Evolutionary conservation across 2,329 filamentous ascomycete species (phyloP), one percentile per base, ranked within the genome.

Genomic region (Domatiomyces globalis): DNA sequence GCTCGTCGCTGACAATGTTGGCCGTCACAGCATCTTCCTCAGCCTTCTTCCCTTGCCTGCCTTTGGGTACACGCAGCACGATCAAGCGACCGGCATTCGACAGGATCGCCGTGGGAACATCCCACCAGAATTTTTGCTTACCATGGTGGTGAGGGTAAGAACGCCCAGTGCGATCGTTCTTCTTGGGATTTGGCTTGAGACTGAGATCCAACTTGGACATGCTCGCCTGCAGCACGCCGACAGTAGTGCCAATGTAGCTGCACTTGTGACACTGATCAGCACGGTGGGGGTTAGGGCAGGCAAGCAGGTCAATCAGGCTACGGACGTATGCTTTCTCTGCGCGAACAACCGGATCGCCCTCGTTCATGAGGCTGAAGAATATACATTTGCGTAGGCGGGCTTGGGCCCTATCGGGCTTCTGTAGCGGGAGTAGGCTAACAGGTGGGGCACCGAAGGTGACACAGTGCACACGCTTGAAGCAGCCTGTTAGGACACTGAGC

Each of bases 361-460:
- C 87, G 62, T 94, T 95, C 60, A 89, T 73, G 63, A 94, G 87
- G 43, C 77, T 79, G 49, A 87, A 75, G 63, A 94, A 94, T 4
- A 90, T 64, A 52, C 80, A 87, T 62, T 85, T 87, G 25, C 73
- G 66, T 19, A 77, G 65, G 10, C 71, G 65, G 10, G 51, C 51
- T n/a, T 60, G 55, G 4, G 49, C 50, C 0, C 66, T 63, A 4
- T 73, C 60, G 0, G 84, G 81, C 57, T 78, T 84, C 25, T 72
- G 62, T 1, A 94, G 68, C 0, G 87, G 85, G 1, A 84, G 71
- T 0, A 88, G 72, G 18, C 81, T 84, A 1, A 94, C 73, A 0
- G 87, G 87, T 1, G 87, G 87, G 0, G 85, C 77, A n/a, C 87
- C 87, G 59, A 94, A 94, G 0, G 84, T 89, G 43, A 94, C 72